Base-by-base conservation (phyloP, 176 grass and related monocot species). In the Eleusine coracana region DNA sequence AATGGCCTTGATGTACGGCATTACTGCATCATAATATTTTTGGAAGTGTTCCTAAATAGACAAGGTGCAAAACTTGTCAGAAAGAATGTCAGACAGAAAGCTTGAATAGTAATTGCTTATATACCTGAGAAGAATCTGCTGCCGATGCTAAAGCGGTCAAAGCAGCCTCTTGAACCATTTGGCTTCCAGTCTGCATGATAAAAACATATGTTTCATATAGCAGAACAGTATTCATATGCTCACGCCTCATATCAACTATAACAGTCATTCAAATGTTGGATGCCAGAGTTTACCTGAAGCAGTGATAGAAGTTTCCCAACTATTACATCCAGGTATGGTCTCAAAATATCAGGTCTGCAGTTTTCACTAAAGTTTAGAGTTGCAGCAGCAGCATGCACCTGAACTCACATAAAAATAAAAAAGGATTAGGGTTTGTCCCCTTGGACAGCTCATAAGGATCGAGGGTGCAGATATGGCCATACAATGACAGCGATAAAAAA, bases 91-190 rank as follows among this genome's bases (percentile, higher is more conserved):
- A 25, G 55, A 11, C 45, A 74, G 54, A 78, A 75, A 78, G 68
- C 21, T 56, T 82, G 28, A 82, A 68, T 21, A 4, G 11, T 74
- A 82, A 68, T 73, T 75, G 5, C 17, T 18, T 25, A 78, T 36
- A 44, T 94, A 98, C 92, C 89, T 93, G 96, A 80, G 92, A 98
- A 59, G 96, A 95, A 98, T 95, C 96, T 50, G 96, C 96, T 81
- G 94, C 93, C 70, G 96, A 98, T 36, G 96, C 92, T 87, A 98
- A 95, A 82, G 96, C 96, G 13, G 96, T 98, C 66, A 98, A 91
- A 83, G 96, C 93, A 74, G 87, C 93, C 84, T 98, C 96, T 91
- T 98, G 96, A 66, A 98, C 96, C 96, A 98, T 98, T 84, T 98
- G 96, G 70, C 93, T 98, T 82, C 91, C 96, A 92, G 92, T 93